Conservation (phyloP, 305 asterid species). For the Galium porrigens region DNA sequence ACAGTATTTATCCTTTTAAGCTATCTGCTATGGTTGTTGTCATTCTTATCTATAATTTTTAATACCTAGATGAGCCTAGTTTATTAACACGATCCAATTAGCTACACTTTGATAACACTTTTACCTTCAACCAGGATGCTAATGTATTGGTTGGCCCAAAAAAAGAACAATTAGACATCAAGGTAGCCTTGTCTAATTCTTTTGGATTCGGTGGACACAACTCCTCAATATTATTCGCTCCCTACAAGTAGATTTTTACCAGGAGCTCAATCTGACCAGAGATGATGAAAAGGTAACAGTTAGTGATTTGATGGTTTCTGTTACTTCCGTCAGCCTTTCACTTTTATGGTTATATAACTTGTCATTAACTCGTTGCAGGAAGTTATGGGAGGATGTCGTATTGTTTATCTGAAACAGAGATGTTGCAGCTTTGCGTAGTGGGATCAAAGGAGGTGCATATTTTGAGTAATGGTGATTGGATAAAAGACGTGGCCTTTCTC, state of each 20-base stretch:
- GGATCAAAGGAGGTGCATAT: slow-evolving; percentile 5
- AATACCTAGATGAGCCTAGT: not conserved
- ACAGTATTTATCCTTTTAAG: not conserved
- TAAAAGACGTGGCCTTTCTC: slow-evolving; percentile 6
- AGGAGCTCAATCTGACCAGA: slow-evolving; percentile 5
- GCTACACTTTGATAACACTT: slow-evolving; percentile 2
- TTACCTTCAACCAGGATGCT: slow-evolving; percentile 34
- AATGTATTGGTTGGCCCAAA: slow-evolving; percentile 53
- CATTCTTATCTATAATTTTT: not conserved
- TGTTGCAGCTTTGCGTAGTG: slow-evolving; percentile 7
- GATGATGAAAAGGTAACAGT: slow-evolving; percentile 16
- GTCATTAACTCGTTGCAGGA: slow-evolving; percentile 9
- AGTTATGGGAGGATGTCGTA: not conserved
- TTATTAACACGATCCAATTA: not conserved
- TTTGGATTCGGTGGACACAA: slow-evolving; percentile 95
- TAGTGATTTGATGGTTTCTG: not conserved
- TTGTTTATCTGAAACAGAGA: slow-evolving; percentile 2
- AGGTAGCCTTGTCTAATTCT: slow-evolving; percentile 82
- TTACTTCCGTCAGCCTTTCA: not conserved
- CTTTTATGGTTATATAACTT: not conserved
- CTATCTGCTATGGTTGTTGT: not conserved
- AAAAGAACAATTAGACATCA: slow-evolving; percentile 54
- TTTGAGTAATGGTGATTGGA: not conserved
- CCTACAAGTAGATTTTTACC: slow-evolving; percentile 41
- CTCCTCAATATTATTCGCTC: slow-evolving; percentile 77